These are phyloP conservation scores for Kalmanozyma brasiliensis DNA, from an alignment of 1,284 basidiomycete species.

Conservation along the genomic window DNA sequence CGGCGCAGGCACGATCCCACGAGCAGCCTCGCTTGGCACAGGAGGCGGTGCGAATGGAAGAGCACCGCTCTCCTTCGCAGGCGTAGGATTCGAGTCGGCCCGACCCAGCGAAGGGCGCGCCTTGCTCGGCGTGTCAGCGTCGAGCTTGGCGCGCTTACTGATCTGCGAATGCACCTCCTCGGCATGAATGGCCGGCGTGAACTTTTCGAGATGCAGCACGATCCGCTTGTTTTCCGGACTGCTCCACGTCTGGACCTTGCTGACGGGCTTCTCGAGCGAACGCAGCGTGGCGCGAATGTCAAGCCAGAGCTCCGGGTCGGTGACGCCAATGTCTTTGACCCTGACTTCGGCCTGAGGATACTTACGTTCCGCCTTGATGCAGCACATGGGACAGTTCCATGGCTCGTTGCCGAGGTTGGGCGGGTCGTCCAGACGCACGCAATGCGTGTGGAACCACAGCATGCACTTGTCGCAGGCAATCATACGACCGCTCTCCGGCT, in stretches of 20 bases:
- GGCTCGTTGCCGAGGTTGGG: constrained; percentile 49
- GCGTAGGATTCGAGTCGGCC: constrained; percentile 30
- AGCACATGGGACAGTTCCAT: constrained; percentile 67
- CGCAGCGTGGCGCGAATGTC: constrained; percentile 63
- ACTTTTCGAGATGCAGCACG: constrained; percentile 61
- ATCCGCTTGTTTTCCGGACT: constrained; percentile 54
- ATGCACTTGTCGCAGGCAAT: constrained; percentile 67
- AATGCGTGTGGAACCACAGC: constrained; percentile 66
- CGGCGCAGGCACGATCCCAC: constrained; percentile 16
- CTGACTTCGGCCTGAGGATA: constrained; percentile 65
- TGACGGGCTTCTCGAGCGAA: constrained; percentile 59
- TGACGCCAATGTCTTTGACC: constrained; percentile 57
- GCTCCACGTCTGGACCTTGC: constrained; percentile 59
- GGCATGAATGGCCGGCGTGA: constrained; percentile 59
- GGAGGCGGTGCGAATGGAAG: constrained; percentile 27
- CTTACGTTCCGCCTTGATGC: constrained; percentile 63
- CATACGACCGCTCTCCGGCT: constrained; percentile 61
- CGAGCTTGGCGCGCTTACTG: constrained; percentile 36
- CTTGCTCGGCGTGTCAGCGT: constrained; percentile 40
- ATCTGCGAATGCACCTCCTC: constrained; percentile 45
- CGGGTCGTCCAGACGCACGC: constrained; percentile 58
- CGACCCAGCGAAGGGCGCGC: constrained; percentile 28
- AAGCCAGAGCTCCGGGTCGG: constrained; percentile 57
- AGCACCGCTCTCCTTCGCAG: constrained; percentile 25
- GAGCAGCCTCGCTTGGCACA: constrained; percentile 42